phyloP scores from a whole-genome alignment of 148 eudicot species.

The Polygonum maritimum region DNA sequence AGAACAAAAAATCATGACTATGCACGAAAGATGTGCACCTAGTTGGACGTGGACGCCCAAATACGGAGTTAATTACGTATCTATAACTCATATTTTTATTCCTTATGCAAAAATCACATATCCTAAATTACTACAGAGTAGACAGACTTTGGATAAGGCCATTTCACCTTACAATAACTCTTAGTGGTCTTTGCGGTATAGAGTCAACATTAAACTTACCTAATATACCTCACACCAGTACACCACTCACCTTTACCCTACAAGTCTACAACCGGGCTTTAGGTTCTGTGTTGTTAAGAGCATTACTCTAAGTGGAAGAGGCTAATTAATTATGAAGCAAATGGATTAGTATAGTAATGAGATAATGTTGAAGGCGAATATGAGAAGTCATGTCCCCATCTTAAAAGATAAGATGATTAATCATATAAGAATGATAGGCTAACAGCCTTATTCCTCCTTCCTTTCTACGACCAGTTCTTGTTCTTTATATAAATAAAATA shows the following conservation, averaged over 20 bases:
- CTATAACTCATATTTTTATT: too few species aligned
- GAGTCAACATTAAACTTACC: not conserved
- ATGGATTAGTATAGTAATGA: not conserved
- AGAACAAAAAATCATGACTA: not conserved
- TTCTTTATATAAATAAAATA: not conserved
- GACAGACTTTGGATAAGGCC: not conserved
- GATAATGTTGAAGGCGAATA: not conserved
- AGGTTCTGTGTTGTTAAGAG: too few species aligned
- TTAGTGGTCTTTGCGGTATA: not conserved
- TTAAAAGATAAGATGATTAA: not conserved
- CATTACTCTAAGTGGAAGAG: not conserved
- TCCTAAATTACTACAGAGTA: too few species aligned
- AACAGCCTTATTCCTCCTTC: not conserved
- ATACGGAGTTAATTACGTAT: not conserved
- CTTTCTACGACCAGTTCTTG: not conserved
- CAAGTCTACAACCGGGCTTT: too few species aligned
- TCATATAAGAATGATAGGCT: slow-evolving; percentile 7
- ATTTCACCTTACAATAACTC: not conserved
- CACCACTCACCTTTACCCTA: not conserved
- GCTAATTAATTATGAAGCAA: not conserved
- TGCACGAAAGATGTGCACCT: not conserved
- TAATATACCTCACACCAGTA: not conserved
- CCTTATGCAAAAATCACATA: too few species aligned
- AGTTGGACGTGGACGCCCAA: not conserved
- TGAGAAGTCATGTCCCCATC: slow-evolving; percentile 7